These are phyloP conservation scores for Diutina rugosa DNA, from an alignment of 1,139 yeast species.

Conservation along the genomic window DNA sequence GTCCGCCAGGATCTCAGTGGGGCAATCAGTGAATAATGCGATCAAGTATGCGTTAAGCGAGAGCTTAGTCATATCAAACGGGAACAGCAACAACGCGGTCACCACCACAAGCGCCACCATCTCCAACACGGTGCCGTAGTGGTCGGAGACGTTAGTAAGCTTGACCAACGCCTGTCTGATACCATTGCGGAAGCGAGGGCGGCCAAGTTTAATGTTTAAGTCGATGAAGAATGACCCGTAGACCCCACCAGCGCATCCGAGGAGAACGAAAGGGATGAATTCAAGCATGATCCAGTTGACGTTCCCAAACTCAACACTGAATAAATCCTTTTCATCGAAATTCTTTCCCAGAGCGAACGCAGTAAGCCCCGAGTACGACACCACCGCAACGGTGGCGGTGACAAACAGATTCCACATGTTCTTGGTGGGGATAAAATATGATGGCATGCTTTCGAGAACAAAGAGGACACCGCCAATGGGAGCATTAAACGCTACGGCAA, in stretches of 20 bases:
- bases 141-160: not conserved
- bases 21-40: slow-evolving; percentile 55
- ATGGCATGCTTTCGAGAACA: slow-evolving; percentile 61
- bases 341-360: slow-evolving; percentile 39
- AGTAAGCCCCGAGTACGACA: slow-evolving; percentile 41
- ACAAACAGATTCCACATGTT: slow-evolving; percentile 78
- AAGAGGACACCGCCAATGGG: slow-evolving; percentile 93
- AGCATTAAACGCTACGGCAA: slow-evolving; percentile 85
- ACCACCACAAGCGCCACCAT: slow-evolving; percentile 31
- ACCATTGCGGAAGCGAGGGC: slow-evolving; percentile 4
- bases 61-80: slow-evolving; percentile 27
- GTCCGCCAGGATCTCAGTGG: slow-evolving; percentile 7
- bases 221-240: slow-evolving; percentile 45
- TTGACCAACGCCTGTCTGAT: not conserved
- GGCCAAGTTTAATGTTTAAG: slow-evolving; percentile 26
- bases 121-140: slow-evolving; percentile 16
- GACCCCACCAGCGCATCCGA: slow-evolving; percentile 61
- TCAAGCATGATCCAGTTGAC: slow-evolving; percentile 60
- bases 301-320: slow-evolving; percentile 51
- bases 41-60: slow-evolving; percentile 46
- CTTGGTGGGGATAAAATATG: slow-evolving; percentile 44
- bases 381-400: slow-evolving; percentile 63
- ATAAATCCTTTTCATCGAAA: slow-evolving; percentile 39
- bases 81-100: slow-evolving; percentile 45
- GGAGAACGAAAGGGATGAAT: slow-evolving; percentile 48